phyloP scores from a whole-genome alignment of 1,284 basidiomycete genomes.

The Sporisorium graminicola region DNA sequence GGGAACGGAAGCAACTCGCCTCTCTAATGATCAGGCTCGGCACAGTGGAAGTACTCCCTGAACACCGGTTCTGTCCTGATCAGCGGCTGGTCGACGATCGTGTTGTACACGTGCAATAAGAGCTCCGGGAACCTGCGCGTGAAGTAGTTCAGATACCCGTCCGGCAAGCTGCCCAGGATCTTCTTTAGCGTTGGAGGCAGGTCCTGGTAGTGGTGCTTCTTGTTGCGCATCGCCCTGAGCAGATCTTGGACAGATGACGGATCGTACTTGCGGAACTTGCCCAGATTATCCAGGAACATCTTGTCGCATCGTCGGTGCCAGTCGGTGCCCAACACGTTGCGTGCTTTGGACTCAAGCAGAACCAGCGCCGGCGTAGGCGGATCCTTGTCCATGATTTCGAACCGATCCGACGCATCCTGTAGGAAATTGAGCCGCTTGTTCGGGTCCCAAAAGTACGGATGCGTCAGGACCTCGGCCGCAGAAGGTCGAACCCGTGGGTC shows the following conservation, averaged over 20 bases:
- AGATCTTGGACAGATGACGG: conserved; percentile 89
- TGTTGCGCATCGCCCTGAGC: conserved; percentile 91
- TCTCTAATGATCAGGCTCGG: conserved; percentile 47
- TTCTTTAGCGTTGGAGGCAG: conserved; percentile 88
- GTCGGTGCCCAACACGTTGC: conserved; percentile 73
- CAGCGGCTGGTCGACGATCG: conserved; percentile 74
- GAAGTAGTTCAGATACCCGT: conserved; percentile 92
- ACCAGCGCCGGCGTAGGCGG: conserved; percentile 83
- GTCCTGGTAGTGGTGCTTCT: conserved; percentile 99
- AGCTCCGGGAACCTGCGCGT: conserved; percentile 89
- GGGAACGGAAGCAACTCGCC: not conserved
- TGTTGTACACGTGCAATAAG: conserved; percentile 90
- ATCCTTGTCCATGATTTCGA: conserved; percentile 90
- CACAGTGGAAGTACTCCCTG: conserved; percentile 54
- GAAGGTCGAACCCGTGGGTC: conserved; percentile 77
- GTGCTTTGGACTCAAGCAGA: conserved; percentile 76
- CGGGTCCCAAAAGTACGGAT: conserved; percentile 97
- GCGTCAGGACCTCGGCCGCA: conserved; percentile 84
- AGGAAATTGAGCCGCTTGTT: conserved; percentile 88
- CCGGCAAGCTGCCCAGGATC: conserved; percentile 87
- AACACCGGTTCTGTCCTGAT: conserved; percentile 61
- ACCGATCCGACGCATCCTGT: conserved; percentile 95
- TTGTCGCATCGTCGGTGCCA: conserved; percentile 90
- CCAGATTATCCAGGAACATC: conserved; percentile 89
- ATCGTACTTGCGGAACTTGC: conserved; percentile 95